Conservation (phyloP, 306 rosid genomes). For the Castanopsis chinensis region DNA sequence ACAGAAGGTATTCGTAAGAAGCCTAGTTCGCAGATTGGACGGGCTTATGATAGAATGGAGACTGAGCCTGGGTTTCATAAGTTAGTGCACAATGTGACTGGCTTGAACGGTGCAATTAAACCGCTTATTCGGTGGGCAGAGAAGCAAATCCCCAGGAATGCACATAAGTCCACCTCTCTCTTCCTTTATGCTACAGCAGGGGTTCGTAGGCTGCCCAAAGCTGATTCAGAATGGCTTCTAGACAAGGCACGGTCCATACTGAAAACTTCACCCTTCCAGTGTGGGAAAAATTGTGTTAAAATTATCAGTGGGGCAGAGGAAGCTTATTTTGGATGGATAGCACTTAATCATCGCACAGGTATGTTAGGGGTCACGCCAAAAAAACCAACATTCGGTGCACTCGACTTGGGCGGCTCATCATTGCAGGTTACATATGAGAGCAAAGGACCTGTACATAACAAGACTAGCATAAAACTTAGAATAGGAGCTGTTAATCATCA, state of each 20-base stretch:
- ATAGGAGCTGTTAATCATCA: slow-evolving; percentile 82
- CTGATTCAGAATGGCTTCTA: slow-evolving; percentile 72
- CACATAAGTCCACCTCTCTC: slow-evolving; percentile 66
- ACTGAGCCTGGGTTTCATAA: slow-evolving; percentile 94
- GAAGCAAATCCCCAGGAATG: slow-evolving; percentile 73
- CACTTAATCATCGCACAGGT: slow-evolving; percentile 70
- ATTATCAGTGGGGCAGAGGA: slow-evolving; percentile 83
- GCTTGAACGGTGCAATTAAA: slow-evolving; percentile 59
- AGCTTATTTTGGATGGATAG: slow-evolving; percentile 95
- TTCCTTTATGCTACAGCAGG: slow-evolving; percentile 94
- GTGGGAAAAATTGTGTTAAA: slow-evolving; percentile 71
- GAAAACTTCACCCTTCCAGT: slow-evolving; percentile 68
- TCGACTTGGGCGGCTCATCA: slow-evolving; percentile 93
- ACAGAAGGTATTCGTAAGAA: slow-evolving; percentile 35
- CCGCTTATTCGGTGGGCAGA: slow-evolving; percentile 84
- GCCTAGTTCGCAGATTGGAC: slow-evolving; percentile 41
- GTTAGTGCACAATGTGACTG: slow-evolving; percentile 62
- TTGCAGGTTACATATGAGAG: slow-evolving; percentile 97
- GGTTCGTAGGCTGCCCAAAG: slow-evolving; percentile 66
- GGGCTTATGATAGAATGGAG: slow-evolving; percentile 93
- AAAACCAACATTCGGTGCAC: slow-evolving; percentile 82
- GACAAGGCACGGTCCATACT: slow-evolving; percentile 83
- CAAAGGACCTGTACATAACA: slow-evolving; percentile 47
- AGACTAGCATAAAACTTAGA: slow-evolving; percentile 67
- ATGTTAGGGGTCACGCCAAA: slow-evolving; percentile 66